These are phyloP conservation scores for Fomitopsis serialis DNA, from an alignment of 768 basidiomycete genomes.

Conservation along the genomic window DNA sequence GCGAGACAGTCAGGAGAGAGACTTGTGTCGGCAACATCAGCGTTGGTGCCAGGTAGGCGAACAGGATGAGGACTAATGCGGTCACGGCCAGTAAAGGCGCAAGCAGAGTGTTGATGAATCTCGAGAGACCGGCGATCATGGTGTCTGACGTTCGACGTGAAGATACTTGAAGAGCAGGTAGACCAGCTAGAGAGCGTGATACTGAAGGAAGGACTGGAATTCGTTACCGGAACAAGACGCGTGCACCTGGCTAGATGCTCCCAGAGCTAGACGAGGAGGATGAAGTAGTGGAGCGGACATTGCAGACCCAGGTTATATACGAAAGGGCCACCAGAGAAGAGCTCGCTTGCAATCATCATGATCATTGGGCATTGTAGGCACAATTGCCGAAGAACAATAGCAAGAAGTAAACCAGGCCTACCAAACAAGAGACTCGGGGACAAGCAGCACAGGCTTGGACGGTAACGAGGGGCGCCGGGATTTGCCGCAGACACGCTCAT, in stretches of 20 bases:
- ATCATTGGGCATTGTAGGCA: background rate
- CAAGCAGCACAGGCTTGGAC: background rate
- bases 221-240: background rate
- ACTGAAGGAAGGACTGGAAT: background rate
- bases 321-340: background rate
- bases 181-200: slow-evolving; percentile 1
- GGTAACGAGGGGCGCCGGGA: slow-evolving; percentile 1
- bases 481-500: background rate
- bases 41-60: slow-evolving; percentile 65
- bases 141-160: slow-evolving; percentile 8
- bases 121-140: slow-evolving; percentile 73
- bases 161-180: background rate
- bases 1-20: slow-evolving; percentile 58
- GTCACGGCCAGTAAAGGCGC: slow-evolving; percentile 63
- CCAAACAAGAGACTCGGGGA: background rate
- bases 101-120: slow-evolving; percentile 61
- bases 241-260: slow-evolving; percentile 1
- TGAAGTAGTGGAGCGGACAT: background rate
- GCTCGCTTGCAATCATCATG: background rate
- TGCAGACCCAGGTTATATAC: background rate
- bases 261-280: slow-evolving; percentile 8
- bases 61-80: slow-evolving; percentile 57
- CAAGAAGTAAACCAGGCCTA: background rate
- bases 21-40: slow-evolving; percentile 57
- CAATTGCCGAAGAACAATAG: slow-evolving; percentile 4